Percentiles rank a stretch among this genome's conserved stretches.
These are phyloP conservation scores for Pseudovirgaria hyperparasitica DNA, from an alignment of 2,329 filamentous ascomycete species.

Conservation along the genomic window DNA sequence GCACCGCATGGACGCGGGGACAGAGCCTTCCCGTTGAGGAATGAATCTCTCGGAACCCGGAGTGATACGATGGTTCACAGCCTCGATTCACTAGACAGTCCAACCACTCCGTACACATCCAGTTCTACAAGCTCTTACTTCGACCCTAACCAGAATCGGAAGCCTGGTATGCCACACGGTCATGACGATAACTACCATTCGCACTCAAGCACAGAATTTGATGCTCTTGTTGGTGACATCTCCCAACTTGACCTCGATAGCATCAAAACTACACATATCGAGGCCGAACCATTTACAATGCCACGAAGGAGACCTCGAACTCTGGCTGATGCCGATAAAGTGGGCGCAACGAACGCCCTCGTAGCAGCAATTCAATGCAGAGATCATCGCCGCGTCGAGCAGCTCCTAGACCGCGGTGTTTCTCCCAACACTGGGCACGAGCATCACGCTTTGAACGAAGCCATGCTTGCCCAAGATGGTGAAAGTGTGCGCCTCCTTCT, in stretches of 20 bases:
- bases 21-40: slow-evolving; percentile 1
- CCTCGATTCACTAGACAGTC: slow-evolving; percentile 13
- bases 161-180: no score
- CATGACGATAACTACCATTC: no score
- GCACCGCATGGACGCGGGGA: slow-evolving; percentile 1
- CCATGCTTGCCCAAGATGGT: slow-evolving; percentile 17
- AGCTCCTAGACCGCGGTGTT: slow-evolving; percentile 19
- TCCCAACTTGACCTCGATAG: no score
- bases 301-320: slow-evolving; percentile 10
- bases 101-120: no score
- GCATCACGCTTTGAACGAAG: slow-evolving; percentile 17
- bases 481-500: slow-evolving; percentile 17
- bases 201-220: no score
- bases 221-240: no score
- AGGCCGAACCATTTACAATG: slow-evolving; percentile 11
- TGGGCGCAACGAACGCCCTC: slow-evolving; percentile 25
- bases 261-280: background rate
- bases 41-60: background rate
- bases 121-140: no score
- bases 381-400: slow-evolving; percentile 45
- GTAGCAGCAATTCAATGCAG: slow-evolving; percentile 47
- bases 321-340: slow-evolving; percentile 12
- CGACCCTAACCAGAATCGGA: no score
- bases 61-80: slow-evolving; percentile 6
- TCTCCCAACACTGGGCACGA: slow-evolving; percentile 16